These are phyloP conservation scores for Fusarium succisae DNA, from an alignment of 2,329 filamentous ascomycete genomes.

Conservation along the genomic window DNA sequence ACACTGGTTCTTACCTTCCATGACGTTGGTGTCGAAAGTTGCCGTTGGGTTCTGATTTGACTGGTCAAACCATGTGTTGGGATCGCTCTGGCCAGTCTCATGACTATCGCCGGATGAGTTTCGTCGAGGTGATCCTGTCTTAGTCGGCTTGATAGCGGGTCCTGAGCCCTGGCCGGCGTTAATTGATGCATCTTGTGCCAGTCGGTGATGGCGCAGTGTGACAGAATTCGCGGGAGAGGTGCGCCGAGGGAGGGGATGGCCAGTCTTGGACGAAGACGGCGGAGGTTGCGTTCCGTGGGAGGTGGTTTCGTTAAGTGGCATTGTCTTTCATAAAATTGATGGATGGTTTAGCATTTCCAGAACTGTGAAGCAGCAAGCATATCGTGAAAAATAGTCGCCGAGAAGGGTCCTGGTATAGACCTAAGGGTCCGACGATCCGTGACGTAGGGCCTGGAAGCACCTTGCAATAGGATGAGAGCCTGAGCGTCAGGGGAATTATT, in stretches of 20 bases:
- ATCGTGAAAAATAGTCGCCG: background rate
- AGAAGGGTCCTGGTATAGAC: slow-evolving; percentile 10
- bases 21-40: slow-evolving; percentile 53
- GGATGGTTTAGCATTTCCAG: slow-evolving; percentile 21
- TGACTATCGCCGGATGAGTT: slow-evolving; percentile 62
- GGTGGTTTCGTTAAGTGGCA: slow-evolving; percentile 42
- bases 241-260: slow-evolving; percentile 57
- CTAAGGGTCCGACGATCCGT: slow-evolving; percentile 30
- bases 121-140: slow-evolving; percentile 41
- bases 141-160: slow-evolving; percentile 25
- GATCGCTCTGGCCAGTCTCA: slow-evolving; percentile 59
- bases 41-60: slow-evolving; percentile 61
- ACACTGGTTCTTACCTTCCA: slow-evolving; percentile 55
- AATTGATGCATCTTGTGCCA: slow-evolving; percentile 54
- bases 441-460: slow-evolving; percentile 35
- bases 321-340: slow-evolving; percentile 29
- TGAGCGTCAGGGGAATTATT: slow-evolving; percentile 11
- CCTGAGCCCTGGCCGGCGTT: slow-evolving; percentile 41
- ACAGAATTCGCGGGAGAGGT: slow-evolving; percentile 57
- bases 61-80: slow-evolving; percentile 63
- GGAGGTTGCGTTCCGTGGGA: slow-evolving; percentile 41
- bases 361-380: slow-evolving; percentile 4
- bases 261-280: slow-evolving; percentile 36
- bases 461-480: slow-evolving; percentile 7
- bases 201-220: slow-evolving; percentile 57